Evolutionary conservation across 2,329 filamentous ascomycete species (phyloP), one percentile per base, ranked within the genome.

Genomic region (Thelonectria olida): DNA sequence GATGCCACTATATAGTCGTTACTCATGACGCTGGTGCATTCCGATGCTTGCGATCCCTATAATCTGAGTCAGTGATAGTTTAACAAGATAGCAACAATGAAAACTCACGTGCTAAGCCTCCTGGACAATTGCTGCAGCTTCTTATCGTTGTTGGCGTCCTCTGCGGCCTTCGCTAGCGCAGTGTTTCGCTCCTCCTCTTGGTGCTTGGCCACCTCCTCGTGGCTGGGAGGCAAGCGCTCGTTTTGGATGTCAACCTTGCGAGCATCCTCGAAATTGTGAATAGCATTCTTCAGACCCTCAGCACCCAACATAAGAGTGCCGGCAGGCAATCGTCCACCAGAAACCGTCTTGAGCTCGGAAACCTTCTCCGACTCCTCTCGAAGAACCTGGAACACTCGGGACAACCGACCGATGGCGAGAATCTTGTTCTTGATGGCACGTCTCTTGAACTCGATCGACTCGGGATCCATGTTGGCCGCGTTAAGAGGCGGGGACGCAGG

Each of bases 341-440:
- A 91, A 44, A 94, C 95, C 45, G 95, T 98, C 87, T 99, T 99
- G 78, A 99, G 88, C 79, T 99, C 96, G 38, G 95, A 97, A 58
- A 99, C 94, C 72, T 91, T 89, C 83, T 99, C 96, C 2, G 94
- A 97, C 80, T 99, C 96, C 80, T 99, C 96, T 73, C 96, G 93
- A 71, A 99, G 81, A 51, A 99, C 96, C 78, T 99, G 96, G 90
- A 99, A 99, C 63, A 99, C 96, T 72, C 96, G 92, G 36, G 96
- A 98, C 67, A 99, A 85, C 70, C 96, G 92, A 27, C 96, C 96
- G 73, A 99, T 99, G 62, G 96, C 96, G 71, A 99, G 83, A 74
- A 99, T 98, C 85, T 99, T 99, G 89, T 99, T 99, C 86, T 98
- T 98, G 86, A 99, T 97, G 4, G 94, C 94, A 45, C 94, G 90